phyloP scores from a whole-genome alignment of 345 rosid genomes.

The Eucalyptus pauciflora region DNA sequence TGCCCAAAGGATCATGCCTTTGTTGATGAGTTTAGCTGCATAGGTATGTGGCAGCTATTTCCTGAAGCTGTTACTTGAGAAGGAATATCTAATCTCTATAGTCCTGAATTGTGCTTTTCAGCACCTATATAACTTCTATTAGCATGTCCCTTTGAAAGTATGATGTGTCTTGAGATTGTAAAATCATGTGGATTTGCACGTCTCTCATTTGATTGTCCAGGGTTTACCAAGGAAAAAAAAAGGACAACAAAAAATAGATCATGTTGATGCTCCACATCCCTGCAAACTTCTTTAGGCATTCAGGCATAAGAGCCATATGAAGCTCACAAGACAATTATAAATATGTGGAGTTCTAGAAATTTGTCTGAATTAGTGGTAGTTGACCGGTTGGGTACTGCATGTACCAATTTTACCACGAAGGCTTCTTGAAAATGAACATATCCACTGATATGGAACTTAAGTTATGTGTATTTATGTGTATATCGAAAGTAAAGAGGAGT shows the following conservation, averaged over 20 bases:
- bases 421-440: not conserved
- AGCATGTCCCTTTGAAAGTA: not conserved
- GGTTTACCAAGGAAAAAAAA: not conserved
- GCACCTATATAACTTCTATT: not conserved
- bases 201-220: not conserved
- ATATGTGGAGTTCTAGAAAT: not conserved
- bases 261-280: not conserved
- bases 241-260: not conserved
- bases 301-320: not conserved
- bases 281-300: not conserved
- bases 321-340: not conserved
- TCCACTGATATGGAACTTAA: not conserved
- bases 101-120: not conserved
- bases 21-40: conserved; percentile 96
- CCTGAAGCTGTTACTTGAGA: not conserved
- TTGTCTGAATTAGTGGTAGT: not conserved
- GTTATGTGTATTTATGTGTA: not conserved
- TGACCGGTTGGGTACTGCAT: not conserved
- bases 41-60: conserved; percentile 29
- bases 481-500: not conserved
- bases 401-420: not conserved
- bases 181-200: not conserved
- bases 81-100: not conserved
- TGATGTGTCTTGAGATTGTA: not conserved
- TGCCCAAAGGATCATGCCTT: conserved; percentile 57